Conservation (phyloP, 352 stramenopile species). For the Plasmopara muralis region DNA sequence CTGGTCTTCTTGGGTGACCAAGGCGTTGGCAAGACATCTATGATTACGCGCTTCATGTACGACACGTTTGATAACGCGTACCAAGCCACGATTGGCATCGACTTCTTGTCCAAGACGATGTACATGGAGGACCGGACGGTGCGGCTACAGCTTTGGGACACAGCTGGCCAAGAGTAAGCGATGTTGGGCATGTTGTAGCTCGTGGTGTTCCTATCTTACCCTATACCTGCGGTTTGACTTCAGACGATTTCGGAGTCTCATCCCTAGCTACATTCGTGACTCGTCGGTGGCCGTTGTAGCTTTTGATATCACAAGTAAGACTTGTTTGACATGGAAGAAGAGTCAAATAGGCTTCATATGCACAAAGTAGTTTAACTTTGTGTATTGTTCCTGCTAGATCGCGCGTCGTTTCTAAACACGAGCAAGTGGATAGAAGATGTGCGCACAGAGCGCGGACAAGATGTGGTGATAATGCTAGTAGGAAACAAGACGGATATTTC, state of each 20-base stretch:
- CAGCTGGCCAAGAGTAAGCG: slow-evolving; percentile 93
- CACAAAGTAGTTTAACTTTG: neutral
- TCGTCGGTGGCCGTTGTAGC: slow-evolving; percentile 99
- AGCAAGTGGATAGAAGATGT: slow-evolving; percentile 99
- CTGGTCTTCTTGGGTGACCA: slow-evolving; percentile 94
- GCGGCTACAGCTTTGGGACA: slow-evolving; percentile 98
- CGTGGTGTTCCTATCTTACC: neutral
- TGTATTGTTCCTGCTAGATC: slow-evolving; percentile 42
- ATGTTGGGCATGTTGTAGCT: neutral
- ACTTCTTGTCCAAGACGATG: slow-evolving; percentile 99
- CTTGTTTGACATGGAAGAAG: neutral
- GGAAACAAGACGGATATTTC: slow-evolving; percentile 99
- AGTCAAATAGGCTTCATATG: neutral
- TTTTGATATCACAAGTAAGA: slow-evolving; percentile 98
- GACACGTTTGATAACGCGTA: slow-evolving; percentile 97
- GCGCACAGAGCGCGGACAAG: slow-evolving; percentile 94
- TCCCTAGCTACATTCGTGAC: slow-evolving; percentile 97
- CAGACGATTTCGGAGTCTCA: slow-evolving; percentile 90
- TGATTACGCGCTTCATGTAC: slow-evolving; percentile 99
- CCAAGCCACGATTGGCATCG: slow-evolving; percentile 99
- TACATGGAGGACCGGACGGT: slow-evolving; percentile 98
- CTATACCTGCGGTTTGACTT: slow-evolving; percentile 5
- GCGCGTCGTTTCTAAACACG: slow-evolving; percentile 97
- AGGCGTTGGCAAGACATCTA: slow-evolving; percentile 99
- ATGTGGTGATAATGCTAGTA: slow-evolving; percentile 99